Percentiles rank a stretch among this genome's conserved stretches.
Conservation (phyloP, 176 grass and related monocot genomes). For the Luzula sylvatica region DNA sequence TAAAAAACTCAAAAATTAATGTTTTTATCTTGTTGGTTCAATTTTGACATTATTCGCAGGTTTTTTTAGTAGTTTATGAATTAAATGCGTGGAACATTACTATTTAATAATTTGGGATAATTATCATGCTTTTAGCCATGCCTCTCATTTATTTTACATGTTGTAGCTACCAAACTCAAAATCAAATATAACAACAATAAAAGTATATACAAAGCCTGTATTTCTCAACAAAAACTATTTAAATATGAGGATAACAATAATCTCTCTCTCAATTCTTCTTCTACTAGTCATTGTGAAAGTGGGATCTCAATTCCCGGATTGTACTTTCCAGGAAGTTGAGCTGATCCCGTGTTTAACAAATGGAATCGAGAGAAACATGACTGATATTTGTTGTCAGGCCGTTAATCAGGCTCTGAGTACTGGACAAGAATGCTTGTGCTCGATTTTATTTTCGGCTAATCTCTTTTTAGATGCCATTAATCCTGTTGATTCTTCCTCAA, state of each 20-base stretch:
- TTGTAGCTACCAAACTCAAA: too few species aligned
- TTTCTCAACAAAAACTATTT: too few species aligned
- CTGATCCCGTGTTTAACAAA: conserved; percentile 10
- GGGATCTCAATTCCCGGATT: conserved; percentile 12
- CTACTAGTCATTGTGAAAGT: not conserved
- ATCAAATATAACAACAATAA: too few species aligned
- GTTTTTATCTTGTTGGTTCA: too few species aligned
- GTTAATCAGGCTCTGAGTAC: conserved; percentile 16
- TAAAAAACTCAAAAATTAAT: conserved; percentile 62
- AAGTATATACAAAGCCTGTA: too few species aligned
- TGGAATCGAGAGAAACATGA: not conserved
- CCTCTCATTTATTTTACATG: too few species aligned
- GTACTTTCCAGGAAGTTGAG: conserved; percentile 17
- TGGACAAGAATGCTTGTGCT: conserved; percentile 17
- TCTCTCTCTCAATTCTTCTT: not conserved
- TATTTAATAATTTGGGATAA: too few species aligned
- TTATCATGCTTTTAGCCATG: too few species aligned
- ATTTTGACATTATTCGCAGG: too few species aligned
- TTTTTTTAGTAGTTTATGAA: too few species aligned
- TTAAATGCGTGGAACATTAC: too few species aligned
- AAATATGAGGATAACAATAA: too few species aligned
- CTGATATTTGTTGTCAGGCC: conserved; percentile 8
- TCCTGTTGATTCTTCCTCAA: not conserved
- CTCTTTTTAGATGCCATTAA: conserved; percentile 8
- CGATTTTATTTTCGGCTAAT: conserved; percentile 14